Percentiles rank a stretch among this genome's conserved stretches.
phyloP scores from a whole-genome alignment of 345 rosid genomes.

The Clarkia xantiana region DNA sequence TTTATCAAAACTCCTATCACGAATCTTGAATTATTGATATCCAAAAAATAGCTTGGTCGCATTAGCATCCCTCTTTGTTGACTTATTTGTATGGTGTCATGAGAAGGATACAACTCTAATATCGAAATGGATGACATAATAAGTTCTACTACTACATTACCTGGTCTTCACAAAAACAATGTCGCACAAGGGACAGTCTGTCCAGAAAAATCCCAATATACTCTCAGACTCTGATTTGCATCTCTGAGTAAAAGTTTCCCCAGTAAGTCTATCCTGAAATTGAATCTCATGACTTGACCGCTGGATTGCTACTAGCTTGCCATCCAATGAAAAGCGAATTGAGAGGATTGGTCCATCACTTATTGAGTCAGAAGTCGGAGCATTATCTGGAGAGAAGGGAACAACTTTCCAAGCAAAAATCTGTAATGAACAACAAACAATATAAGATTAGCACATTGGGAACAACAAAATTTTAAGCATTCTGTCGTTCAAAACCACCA shows the following conservation, averaged over 20 bases:
- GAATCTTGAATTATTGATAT: too few relatives aligned
- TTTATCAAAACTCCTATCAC: too few relatives aligned
- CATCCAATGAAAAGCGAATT: conserved; percentile 70
- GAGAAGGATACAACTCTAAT: background rate
- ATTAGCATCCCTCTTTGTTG: too few relatives aligned
- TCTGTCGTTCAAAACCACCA: too few relatives aligned
- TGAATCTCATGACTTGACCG: conserved; percentile 61
- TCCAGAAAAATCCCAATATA: conserved; percentile 91
- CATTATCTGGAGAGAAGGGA: conserved; percentile 46
- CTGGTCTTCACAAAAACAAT: conserved; percentile 85
- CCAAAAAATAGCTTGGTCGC: too few relatives aligned
- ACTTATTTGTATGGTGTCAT: too few relatives aligned
- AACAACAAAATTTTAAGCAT: background rate
- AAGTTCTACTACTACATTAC: conserved; percentile 21
- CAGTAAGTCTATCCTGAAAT: conserved; percentile 62
- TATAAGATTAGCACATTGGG: background rate
- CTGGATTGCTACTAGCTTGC: conserved; percentile 65
- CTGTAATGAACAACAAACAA: conserved; percentile 19
- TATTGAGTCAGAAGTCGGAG: conserved; percentile 61
- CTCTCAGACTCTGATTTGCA: conserved; percentile 71
- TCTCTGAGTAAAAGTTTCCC: conserved; percentile 40
- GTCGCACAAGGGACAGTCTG: conserved; percentile 76
- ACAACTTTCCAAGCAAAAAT: conserved; percentile 72
- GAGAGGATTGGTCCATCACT: conserved; percentile 68
- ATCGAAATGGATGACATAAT: conserved; percentile 1